Evolutionary conservation across 2,329 filamentous ascomycete species (phyloP).

Genomic region (Claviceps purpurea): DNA sequence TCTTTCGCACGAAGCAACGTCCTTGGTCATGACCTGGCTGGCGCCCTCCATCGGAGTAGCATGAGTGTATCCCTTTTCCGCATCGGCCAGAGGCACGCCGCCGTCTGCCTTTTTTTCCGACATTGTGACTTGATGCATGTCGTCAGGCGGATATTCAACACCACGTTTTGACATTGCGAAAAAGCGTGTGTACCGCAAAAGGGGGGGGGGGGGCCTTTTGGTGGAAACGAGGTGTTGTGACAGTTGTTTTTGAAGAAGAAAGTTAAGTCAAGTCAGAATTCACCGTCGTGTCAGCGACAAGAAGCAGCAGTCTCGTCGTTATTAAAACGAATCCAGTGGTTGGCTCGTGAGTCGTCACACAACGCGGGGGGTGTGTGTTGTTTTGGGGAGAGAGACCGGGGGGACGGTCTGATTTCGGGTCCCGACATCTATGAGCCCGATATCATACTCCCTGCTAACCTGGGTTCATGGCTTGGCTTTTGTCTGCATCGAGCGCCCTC

Average conservation of each 20-base stretch:
- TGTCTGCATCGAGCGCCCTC: not conserved
- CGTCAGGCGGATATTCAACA: not conserved
- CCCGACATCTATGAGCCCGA: not conserved
- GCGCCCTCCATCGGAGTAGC: slow-evolving; percentile 4
- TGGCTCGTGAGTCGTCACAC: not conserved
- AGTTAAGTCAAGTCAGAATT: not conserved
- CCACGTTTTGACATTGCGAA: not conserved
- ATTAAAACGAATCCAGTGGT: not conserved
- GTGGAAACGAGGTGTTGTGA: not conserved
- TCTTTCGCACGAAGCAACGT: slow-evolving; percentile 8
- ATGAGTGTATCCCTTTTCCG: slow-evolving; percentile 1
- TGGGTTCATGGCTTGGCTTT: not conserved
- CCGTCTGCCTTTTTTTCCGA: not conserved
- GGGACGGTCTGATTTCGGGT: not conserved
- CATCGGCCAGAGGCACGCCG: not conserved
- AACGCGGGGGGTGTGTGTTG: not conserved
- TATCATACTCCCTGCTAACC: not conserved
- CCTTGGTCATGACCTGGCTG: slow-evolving; percentile 9
- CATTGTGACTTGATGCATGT: not conserved
- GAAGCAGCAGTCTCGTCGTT: not conserved
- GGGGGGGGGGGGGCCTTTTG: not conserved
- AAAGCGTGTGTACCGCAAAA: not conserved
- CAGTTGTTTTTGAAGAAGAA: not conserved
- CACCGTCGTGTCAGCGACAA: not conserved
- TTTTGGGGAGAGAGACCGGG: too few species aligned